Conservation (phyloP, 805 yeast genomes). For the Candida pseudofarinosa region DNA sequence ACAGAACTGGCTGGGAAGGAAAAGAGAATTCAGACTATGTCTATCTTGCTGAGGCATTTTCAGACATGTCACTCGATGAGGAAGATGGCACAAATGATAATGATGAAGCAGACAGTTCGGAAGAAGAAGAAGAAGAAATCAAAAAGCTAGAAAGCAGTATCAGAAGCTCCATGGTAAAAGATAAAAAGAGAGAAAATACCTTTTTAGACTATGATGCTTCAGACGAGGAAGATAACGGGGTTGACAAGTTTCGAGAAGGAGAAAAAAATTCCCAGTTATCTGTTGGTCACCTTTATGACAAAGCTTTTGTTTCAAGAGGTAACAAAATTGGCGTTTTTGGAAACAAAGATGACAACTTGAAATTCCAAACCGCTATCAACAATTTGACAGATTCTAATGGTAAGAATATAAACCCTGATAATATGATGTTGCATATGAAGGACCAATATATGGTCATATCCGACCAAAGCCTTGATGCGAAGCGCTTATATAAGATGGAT, state of each 20-base stretch:
- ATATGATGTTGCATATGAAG: constrained; percentile 72
- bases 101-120: constrained; percentile 16
- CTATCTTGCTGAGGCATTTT: constrained; percentile 54
- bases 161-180: neutral
- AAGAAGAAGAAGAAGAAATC: constrained; percentile 18
- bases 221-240: constrained; percentile 26
- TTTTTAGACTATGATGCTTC: constrained; percentile 21
- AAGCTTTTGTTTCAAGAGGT: constrained; percentile 79
- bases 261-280: constrained; percentile 62
- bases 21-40: constrained; percentile 42
- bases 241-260: constrained; percentile 15
- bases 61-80: constrained; percentile 29
- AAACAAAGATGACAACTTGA: constrained; percentile 48
- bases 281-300: constrained; percentile 64
- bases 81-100: constrained; percentile 22
- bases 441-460: constrained; percentile 69
- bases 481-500: constrained; percentile 68
- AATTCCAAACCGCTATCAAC: constrained; percentile 65
- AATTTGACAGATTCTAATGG: constrained; percentile 52
- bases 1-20: constrained; percentile 48
- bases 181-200: neutral
- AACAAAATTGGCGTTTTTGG: constrained; percentile 77
- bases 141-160: constrained; percentile 33
- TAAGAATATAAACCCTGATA: constrained; percentile 47
- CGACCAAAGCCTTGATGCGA: constrained; percentile 37